A percentile compares a stretch with the other conserved stretches of the same genome.
Conservation (phyloP, 106 monocot genomes). For the Dendrobium huoshanense region DNA sequence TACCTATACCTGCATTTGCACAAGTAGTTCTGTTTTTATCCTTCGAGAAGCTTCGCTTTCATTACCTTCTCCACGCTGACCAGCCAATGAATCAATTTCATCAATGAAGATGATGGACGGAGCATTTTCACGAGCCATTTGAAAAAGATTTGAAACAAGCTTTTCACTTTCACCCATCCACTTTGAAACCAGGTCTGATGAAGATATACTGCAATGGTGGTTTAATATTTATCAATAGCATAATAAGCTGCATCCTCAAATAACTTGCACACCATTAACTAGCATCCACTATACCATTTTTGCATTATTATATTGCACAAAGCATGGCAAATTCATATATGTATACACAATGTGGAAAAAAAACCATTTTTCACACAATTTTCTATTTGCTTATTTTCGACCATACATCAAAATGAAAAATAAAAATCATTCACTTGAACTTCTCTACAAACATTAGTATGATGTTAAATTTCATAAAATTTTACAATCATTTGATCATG, state of each 20-base stretch:
- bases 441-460: too few relatives aligned
- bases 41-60: constrained; percentile 87
- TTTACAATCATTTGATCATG: too few relatives aligned
- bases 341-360: neutral
- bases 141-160: constrained; percentile 73
- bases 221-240: constrained; percentile 7
- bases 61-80: constrained; percentile 55
- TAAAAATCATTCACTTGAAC: too few relatives aligned
- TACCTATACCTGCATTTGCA: constrained; percentile 69
- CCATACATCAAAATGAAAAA: too few relatives aligned
- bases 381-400: too few relatives aligned
- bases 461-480: too few relatives aligned
- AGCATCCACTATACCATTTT: neutral
- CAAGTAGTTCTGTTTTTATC: constrained; percentile 83
- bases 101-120: constrained; percentile 56
- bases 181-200: constrained; percentile 76
- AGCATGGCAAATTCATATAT: neutral
- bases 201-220: constrained; percentile 58
- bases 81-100: constrained; percentile 51
- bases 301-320: neutral
- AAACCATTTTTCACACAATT: neutral
- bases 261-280: neutral
- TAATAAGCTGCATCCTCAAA: neutral
- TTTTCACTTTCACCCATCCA: constrained; percentile 97
- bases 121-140: constrained; percentile 62